Conservation (phyloP, 2,329 filamentous ascomycete genomes). For the Fonsecaea nubica region DNA sequence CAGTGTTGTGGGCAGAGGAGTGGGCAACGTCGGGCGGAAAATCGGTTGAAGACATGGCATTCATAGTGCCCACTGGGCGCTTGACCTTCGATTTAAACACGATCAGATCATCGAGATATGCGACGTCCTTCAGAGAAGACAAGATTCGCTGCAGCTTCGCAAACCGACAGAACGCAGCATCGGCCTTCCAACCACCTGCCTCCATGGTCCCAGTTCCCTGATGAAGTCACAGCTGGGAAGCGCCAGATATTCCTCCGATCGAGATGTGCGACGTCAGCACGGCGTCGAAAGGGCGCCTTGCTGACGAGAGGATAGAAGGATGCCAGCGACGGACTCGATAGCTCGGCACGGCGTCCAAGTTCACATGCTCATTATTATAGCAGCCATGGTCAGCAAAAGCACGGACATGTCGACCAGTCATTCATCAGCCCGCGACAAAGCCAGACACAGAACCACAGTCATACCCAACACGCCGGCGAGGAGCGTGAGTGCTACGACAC, state of each 20-base stretch:
- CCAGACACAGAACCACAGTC: background rate
- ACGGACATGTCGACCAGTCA: background rate
- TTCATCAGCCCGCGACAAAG: background rate
- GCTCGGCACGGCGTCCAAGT: background rate
- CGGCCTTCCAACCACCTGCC: background rate
- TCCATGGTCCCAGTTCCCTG: background rate
- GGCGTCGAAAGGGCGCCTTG: background rate
- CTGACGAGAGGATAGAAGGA: background rate
- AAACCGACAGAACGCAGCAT: background rate
- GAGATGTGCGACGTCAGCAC: background rate
- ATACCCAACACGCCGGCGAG: too few relatives aligned
- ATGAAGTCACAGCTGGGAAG: background rate
- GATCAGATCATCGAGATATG: background rate
- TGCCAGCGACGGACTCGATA: background rate
- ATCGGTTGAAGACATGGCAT: constrained; percentile 61
- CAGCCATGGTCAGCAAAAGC: background rate
- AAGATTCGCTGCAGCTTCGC: background rate
- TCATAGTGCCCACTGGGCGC: background rate
- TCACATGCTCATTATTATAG: background rate
- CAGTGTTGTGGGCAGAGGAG: constrained; percentile 88
- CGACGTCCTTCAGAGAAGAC: background rate
- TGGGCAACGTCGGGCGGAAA: constrained; percentile 94
- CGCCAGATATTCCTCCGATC: background rate
- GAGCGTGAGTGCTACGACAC: too few relatives aligned
- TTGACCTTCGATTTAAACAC: background rate